phyloP scores from a whole-genome alignment of 2,329 filamentous ascomycete genomes.

The Parascedosporium putredinis region DNA sequence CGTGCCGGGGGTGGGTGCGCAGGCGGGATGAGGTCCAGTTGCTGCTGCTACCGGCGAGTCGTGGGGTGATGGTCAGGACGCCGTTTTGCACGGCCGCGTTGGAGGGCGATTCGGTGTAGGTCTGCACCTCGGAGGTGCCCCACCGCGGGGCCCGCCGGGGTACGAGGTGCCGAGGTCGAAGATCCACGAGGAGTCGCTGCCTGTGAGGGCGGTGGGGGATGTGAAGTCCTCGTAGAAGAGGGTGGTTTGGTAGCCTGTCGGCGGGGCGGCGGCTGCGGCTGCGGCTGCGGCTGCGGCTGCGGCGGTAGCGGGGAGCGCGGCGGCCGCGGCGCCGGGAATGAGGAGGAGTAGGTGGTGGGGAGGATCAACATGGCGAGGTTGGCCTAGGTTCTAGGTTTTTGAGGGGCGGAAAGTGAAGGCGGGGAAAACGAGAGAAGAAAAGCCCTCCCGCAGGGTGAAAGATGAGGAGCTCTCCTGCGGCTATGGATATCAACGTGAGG shows the following conservation, averaged over 20 bases:
- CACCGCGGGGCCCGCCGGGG: constrained; percentile 33
- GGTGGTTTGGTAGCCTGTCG: constrained; percentile 13
- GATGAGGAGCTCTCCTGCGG: no score
- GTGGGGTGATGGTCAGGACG: constrained; percentile 26
- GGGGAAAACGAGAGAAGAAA: no score
- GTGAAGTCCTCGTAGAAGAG: constrained; percentile 21
- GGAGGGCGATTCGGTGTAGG: constrained; percentile 27
- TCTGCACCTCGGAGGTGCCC: constrained; percentile 38
- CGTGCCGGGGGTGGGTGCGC: constrained; percentile 24
- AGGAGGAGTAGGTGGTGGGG: not conserved
- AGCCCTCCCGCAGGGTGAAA: no score
- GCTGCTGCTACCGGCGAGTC: constrained; percentile 14
- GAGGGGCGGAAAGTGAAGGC: no score
- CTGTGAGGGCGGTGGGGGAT: constrained; percentile 15
- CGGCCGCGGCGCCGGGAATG: not conserved
- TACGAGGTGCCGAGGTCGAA: constrained; percentile 34
- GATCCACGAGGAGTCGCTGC: constrained; percentile 29
- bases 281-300: not conserved
- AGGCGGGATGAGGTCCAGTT: constrained; percentile 35
- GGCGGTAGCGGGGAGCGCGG: not conserved
- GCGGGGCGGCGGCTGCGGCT: not conserved
- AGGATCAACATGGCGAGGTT: not conserved
- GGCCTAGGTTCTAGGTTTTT: no score
- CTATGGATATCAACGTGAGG: no score
- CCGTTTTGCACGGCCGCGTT: constrained; percentile 28